Evolutionary conservation across 257 asterid species (phyloP), one percentile per base, ranked within the genome.

Genomic region (Anisodus acutangulus): DNA sequence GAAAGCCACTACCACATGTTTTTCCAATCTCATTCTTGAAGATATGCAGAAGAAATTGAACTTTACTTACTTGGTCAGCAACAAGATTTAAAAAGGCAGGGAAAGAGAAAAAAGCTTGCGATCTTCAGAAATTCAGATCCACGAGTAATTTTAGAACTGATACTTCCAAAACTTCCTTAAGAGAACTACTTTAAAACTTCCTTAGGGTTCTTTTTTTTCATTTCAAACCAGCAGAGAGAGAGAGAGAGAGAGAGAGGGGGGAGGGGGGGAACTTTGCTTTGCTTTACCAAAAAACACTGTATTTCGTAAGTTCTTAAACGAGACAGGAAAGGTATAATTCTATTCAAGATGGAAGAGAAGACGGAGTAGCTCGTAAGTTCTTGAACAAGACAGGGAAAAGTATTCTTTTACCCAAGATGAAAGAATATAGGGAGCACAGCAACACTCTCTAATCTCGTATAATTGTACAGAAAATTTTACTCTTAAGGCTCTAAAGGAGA

Each of bases 71-170:
- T 76, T 13, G 13, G 11, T 26, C 63, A 26, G 41, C 5, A 12
- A 22, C 60, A 49, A 3, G 64, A 8, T 76, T 51, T 6, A 22
- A 76, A 1, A 51, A 76, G 7, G 13, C 12, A 51, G 7, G 47
- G 62, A 51, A 51, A 76, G 63, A 51, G n/a, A 22, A 72, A 1
- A 0, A 45, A 3, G n/a, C 11, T 47, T n/a, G 80, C 51, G 17
- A 49, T 45, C 37, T 47, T 72, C 80, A 72, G 80, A 72, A 19
- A 45, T 72, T 45, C n/a, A 72, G 59, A 72, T 47, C 5, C 10
- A n/a, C 0, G 9, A n/a, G 59, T 45, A 72, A n/a, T 47, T 10
- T 6, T 47, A 19, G n/a, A 19, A 19, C 60, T 49, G 60, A 74
- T 74, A 47, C 19, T 74, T n/a, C 6, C 22, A 49, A 11, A 49